Evolutionary conservation across 2,329 filamentous ascomycete genomes (phyloP).

Genomic region (Aspergillus ochraceoroseus): DNA sequence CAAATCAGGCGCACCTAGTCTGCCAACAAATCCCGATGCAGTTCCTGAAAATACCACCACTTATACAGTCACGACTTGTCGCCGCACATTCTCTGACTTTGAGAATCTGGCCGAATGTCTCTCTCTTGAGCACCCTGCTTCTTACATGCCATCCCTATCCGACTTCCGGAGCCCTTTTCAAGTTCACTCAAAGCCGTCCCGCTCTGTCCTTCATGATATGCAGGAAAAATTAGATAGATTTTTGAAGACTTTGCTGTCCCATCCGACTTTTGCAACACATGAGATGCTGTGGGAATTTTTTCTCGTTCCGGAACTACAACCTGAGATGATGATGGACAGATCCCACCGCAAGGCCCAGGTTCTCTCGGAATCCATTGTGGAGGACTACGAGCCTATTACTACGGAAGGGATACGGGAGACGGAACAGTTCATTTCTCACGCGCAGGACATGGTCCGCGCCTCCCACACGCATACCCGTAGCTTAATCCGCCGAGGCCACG

Average conservation of each 20-base stretch:
- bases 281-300: slow-evolving; percentile 99
- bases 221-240: slow-evolving; percentile 85
- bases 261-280: slow-evolving; percentile 90
- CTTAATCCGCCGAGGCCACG: slow-evolving; percentile 73
- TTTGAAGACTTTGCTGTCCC: slow-evolving; percentile 74
- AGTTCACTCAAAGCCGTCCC: slow-evolving; percentile 84
- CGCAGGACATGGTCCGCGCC: slow-evolving; percentile 79
- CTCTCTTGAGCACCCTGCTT: slow-evolving; percentile 84
- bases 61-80: slow-evolving; percentile 83
- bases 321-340: slow-evolving; percentile 82
- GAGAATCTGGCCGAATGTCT: slow-evolving; percentile 82
- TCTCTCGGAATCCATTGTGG: slow-evolving; percentile 74
- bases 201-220: slow-evolving; percentile 78
- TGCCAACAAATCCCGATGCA: slow-evolving; percentile 35
- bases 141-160: slow-evolving; percentile 79
- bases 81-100: slow-evolving; percentile 81
- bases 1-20: slow-evolving; percentile 79
- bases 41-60: slow-evolving; percentile 63
- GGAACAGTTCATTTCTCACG: slow-evolving; percentile 86
- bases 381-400: slow-evolving; percentile 77
- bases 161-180: slow-evolving; percentile 84
- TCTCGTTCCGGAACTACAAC: slow-evolving; percentile 86
- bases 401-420: slow-evolving; percentile 73
- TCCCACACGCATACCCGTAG: slow-evolving; percentile 79
- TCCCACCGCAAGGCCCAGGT: slow-evolving; percentile 81